Base-by-base conservation (phyloP, 208 protist genomes). In the Wallacemonas sp. region DNA sequence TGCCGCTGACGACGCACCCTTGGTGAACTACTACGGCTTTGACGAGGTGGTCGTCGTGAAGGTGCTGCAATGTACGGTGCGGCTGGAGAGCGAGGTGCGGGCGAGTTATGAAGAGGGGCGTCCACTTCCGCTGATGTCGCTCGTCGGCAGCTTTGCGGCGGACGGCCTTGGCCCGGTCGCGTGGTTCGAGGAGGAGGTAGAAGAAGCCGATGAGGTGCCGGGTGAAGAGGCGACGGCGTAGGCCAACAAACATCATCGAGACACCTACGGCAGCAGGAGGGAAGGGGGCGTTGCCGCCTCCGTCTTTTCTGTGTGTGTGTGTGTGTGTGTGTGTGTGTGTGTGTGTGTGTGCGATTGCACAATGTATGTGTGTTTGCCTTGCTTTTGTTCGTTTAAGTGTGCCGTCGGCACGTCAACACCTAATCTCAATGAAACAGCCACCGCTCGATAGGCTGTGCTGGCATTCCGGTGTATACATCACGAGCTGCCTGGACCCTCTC, bases 21-120 rank as follows among this genome's bases (percentile, higher is more conserved):
- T 61, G 27, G 45, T 58, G 17, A 94, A 94, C 70, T 53, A 76
- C 48, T 94, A 92, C 62, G 44, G 66, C 17, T 69, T 81, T 0
- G 85, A 82, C 0, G 85, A 89, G 12, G 81, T 85, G 30, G 89
- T 94, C 27, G 64, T 92, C 34, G 85, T 85, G 29, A 76, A 75
- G 41, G 81, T 94, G 26, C 62, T 70, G 37, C 39, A 64, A 13
- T 82, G 78, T 26, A 65, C 72, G 15, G 87, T 90, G 60, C 78
- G 68, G 19, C 64, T 42, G 33, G 69, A 46, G 58, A 26, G 29
- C 50, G 58, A 41, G 17, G 30, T 74, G 15, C 33, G 19, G 15
- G 36, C 21, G 26, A 17, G 30, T 34, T 21, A 34, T 24, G 50
- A 38, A 34, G 21, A 22, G 48, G 41, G 22, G 46, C 21, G 37